phyloP scores from a whole-genome alignment of 1,284 basidiomycete species.

The Melampsora americana region DNA sequence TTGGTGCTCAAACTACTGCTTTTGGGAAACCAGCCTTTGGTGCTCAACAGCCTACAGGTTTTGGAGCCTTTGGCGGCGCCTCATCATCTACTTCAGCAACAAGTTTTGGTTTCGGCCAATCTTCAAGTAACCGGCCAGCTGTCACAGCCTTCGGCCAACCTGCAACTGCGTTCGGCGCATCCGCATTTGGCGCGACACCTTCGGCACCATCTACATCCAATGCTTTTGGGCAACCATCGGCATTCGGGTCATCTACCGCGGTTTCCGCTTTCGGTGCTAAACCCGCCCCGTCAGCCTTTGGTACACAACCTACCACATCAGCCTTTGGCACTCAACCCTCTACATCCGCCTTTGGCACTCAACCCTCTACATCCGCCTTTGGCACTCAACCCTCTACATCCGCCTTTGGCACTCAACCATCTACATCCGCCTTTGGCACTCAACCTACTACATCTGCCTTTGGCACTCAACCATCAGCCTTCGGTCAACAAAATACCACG shows the following conservation, averaged over 20 bases:
- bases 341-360: background rate
- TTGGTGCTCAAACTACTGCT: conserved; percentile 1
- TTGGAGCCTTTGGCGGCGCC: background rate
- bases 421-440: conserved; percentile 4
- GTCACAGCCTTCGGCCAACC: conserved; percentile 35
- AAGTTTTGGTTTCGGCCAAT: conserved; percentile 26
- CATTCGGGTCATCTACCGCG: conserved; percentile 9
- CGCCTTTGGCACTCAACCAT: background rate
- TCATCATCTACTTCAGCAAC: background rate
- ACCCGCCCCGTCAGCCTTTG: conserved; percentile 18
- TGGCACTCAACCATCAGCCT: conserved; percentile 3
- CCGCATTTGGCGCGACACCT: background rate
- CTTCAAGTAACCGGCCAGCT: conserved; percentile 13
- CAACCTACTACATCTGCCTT: background rate
- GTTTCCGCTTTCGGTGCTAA: conserved; percentile 21
- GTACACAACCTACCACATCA: conserved; percentile 5
- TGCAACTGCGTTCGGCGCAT: conserved; percentile 20
- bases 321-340: conserved; percentile 16
- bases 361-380: conserved; percentile 3
- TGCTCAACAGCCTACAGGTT: background rate
- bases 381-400: background rate
- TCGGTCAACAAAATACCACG: background rate
- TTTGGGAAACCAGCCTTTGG: conserved; percentile 24
- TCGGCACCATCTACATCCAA: background rate
- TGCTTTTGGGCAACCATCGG: conserved; percentile 36